Percentiles rank a stretch among this genome's conserved stretches.
These are phyloP conservation scores for Dissophora ornata DNA, from an alignment of 192 early-diverging fungal species.

Conservation along the genomic window DNA sequence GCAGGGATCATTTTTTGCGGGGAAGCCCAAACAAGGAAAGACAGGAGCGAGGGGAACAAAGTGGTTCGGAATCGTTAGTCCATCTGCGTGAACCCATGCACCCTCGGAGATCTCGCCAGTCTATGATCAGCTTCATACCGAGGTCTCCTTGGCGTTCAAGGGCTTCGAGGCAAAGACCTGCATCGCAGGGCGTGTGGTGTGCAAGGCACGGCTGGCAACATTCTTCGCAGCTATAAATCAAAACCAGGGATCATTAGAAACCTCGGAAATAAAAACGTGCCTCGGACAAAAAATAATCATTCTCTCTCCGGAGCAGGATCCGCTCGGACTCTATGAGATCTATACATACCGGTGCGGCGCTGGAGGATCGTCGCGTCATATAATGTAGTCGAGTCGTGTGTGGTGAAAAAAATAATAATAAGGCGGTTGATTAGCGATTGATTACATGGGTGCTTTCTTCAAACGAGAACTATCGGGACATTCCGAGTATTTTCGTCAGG, in stretches of 20 bases:
- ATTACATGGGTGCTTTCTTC: not conserved
- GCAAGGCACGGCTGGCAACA: constrained; percentile 68
- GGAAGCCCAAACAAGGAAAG: constrained; percentile 51
- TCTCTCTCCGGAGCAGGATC: not conserved
- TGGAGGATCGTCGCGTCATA: not conserved
- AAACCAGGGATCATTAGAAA: constrained; percentile 10
- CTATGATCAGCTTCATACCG: constrained; percentile 52
- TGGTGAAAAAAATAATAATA: not conserved
- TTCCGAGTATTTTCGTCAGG: not conserved
- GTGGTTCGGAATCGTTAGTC: constrained; percentile 15
- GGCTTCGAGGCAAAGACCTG: constrained; percentile 80
- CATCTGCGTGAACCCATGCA: not conserved
- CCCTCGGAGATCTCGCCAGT: not conserved
- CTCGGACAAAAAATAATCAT: not conserved
- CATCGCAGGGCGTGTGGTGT: constrained; percentile 69
- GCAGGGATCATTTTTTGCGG: constrained; percentile 14
- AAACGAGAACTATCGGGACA: constrained; percentile 1
- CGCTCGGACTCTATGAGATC: not conserved
- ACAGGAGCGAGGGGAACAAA: constrained; percentile 3
- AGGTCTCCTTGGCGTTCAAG: constrained; percentile 77
- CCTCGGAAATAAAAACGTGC: constrained; percentile 30
- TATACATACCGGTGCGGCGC: constrained; percentile 49
- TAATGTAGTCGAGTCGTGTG: not conserved
- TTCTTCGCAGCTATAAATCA: constrained; percentile 42
- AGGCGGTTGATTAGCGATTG: not conserved